phyloP scores from a whole-genome alignment of 192 early-diverging fungal species.

The Backusella parvicylindrica region DNA sequence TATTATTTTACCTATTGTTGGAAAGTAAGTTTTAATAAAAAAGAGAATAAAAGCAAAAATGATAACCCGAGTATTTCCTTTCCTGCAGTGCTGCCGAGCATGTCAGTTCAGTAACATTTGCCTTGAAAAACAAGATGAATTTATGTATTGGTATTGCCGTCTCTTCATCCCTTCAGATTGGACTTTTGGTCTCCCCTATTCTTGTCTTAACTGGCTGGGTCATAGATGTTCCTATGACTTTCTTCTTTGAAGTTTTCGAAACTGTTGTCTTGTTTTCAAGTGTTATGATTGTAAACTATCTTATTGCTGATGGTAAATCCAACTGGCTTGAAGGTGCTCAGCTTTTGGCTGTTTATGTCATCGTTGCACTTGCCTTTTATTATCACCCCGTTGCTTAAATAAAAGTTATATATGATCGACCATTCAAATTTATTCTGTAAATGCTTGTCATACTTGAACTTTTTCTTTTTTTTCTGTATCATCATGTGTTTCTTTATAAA shows the following conservation, averaged over 20 bases:
- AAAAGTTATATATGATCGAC: background rate
- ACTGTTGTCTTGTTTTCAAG: slow-evolving; percentile 79
- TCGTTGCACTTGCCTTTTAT: slow-evolving; percentile 83
- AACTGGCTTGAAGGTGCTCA: slow-evolving; percentile 94
- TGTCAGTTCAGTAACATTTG: slow-evolving; percentile 78
- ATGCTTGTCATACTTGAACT: background rate
- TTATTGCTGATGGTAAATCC: slow-evolving; percentile 78
- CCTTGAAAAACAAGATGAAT: slow-evolving; percentile 90
- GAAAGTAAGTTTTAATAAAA: slow-evolving; percentile 58
- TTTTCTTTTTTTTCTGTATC: background rate
- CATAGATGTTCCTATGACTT: slow-evolving; percentile 73
- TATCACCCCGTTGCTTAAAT: slow-evolving; percentile 49
- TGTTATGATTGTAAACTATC: slow-evolving; percentile 73
- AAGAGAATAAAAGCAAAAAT: background rate
- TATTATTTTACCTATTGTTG: slow-evolving; percentile 88
- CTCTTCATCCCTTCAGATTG: slow-evolving; percentile 70
- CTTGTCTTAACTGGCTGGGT: slow-evolving; percentile 85
- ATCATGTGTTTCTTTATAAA: background rate
- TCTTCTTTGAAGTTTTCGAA: slow-evolving; percentile 82
- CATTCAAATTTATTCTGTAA: background rate
- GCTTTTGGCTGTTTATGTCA: slow-evolving; percentile 74
- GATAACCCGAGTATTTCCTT: background rate
- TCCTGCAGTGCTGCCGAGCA: slow-evolving; percentile 57
- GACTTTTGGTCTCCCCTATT: slow-evolving; percentile 69
- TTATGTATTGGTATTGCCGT: slow-evolving; percentile 54